Conservation (phyloP, 441 rosid genomes). For the Euphorbia celastroides region DNA sequence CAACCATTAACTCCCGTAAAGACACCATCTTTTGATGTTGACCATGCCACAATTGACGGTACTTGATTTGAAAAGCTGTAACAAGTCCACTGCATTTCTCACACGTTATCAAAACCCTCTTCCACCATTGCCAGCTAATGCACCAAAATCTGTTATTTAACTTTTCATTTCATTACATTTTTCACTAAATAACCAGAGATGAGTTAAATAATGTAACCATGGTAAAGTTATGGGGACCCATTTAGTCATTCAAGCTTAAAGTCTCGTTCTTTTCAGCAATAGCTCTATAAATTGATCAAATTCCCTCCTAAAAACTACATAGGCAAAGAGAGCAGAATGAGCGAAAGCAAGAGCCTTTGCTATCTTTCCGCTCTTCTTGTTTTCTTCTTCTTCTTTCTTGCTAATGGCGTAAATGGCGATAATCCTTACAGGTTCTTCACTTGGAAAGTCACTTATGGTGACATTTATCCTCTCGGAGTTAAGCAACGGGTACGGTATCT, state of each 20-base stretch:
- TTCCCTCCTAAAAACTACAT: no score
- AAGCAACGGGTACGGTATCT: conserved; percentile 52
- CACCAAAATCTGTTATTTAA: background rate
- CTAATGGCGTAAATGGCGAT: conserved; percentile 46
- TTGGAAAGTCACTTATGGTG: conserved; percentile 89
- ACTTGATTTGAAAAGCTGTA: background rate
- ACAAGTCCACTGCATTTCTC: background rate
- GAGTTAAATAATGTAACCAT: background rate
- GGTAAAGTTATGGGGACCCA: background rate
- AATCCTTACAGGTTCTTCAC: conserved; percentile 74
- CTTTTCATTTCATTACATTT: background rate
- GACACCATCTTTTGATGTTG: background rate
- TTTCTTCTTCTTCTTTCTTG: conserved; percentile 35
- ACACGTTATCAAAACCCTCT: background rate
- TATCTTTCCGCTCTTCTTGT: conserved; percentile 11
- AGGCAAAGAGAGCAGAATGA: background rate
- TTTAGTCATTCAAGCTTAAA: no score
- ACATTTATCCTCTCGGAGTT: conserved; percentile 76
- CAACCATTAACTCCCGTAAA: background rate
- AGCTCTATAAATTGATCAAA: conserved; percentile 11
- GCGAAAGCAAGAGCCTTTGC: conserved; percentile 34
- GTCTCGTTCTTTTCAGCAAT: background rate
- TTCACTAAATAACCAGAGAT: no score
- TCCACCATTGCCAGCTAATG: conserved; percentile 18
- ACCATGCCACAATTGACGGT: background rate